Evolutionary conservation across 73 alveolate genomes (phyloP).

Genomic region (Uronychia setigera): DNA sequence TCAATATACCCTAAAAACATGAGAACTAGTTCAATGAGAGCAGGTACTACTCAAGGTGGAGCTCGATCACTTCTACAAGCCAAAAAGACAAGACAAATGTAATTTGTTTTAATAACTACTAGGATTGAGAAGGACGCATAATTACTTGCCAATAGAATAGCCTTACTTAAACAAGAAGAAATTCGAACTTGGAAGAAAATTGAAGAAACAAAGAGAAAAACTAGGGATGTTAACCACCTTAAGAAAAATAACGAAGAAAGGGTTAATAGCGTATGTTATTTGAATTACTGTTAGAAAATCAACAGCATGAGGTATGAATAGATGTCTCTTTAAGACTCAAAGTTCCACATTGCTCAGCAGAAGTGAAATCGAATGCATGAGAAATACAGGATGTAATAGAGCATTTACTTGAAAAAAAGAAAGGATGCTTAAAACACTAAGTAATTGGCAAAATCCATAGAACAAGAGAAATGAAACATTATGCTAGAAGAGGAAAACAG

Average conservation of each 20-base stretch:
- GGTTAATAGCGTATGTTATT: not conserved
- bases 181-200: conserved; percentile 39
- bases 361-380: conserved; percentile 23
- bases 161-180: conserved; percentile 33
- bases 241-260: conserved; percentile 24
- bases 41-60: not conserved
- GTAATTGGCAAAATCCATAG: not conserved
- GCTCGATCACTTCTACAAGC: not conserved
- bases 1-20: not conserved
- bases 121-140: conserved; percentile 15
- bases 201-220: conserved; percentile 46
- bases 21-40: not conserved
- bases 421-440: conserved; percentile 39
- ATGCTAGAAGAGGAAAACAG: not conserved
- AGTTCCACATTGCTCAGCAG: conserved; percentile 26
- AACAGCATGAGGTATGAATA: not conserved
- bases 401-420: conserved; percentile 22
- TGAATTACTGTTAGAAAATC: not conserved
- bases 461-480: conserved; percentile 12
- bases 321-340: not conserved
- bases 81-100: not conserved
- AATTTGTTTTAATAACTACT: not conserved
- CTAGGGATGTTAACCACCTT: conserved; percentile 28
- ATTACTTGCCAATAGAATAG: conserved; percentile 33
- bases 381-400: conserved; percentile 31